These are phyloP conservation scores for Mucor ambiguus DNA, from an alignment of 371 early-diverging fungal genomes.

Conservation along the genomic window DNA sequence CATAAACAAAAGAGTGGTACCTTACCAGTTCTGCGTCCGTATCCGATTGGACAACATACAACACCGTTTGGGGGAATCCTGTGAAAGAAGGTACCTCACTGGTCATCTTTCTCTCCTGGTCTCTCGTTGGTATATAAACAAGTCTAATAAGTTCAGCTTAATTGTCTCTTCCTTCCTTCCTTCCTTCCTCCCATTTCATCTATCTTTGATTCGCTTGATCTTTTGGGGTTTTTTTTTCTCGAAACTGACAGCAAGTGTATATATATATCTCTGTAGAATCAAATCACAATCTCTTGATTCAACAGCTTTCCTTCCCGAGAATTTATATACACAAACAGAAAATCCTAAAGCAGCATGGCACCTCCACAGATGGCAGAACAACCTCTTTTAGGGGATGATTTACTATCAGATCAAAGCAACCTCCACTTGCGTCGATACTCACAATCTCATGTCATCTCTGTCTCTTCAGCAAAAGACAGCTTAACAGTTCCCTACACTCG, in stretches of 20 bases:
- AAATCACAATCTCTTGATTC: not conserved
- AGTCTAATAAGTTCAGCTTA: not conserved
- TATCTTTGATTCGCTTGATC: not conserved
- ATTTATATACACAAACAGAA: not conserved
- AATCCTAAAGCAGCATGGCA: constrained; percentile 11
- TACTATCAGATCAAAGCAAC: constrained; percentile 9
- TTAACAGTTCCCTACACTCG: constrained; percentile 25
- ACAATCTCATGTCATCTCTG: constrained; percentile 26
- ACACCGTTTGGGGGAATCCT: constrained; percentile 11
- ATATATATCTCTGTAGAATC: not conserved
- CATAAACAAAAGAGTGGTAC: constrained; percentile 9
- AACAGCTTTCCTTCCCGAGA: not conserved
- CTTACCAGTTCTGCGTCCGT: constrained; percentile 27
- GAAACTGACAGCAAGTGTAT: not conserved
- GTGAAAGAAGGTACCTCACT: constrained; percentile 1
- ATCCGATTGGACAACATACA: constrained; percentile 27
- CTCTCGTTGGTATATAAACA: constrained; percentile 4
- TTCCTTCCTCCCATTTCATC: not conserved
- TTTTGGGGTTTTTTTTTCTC: not conserved
- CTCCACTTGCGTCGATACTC: constrained; percentile 28
- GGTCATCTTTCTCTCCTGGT: constrained; percentile 3
- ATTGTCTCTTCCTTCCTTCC: not conserved
- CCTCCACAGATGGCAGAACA: constrained; percentile 23
- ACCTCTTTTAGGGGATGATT: constrained; percentile 12
- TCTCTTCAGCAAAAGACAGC: constrained; percentile 21